Conservation (phyloP, 2,329 filamentous ascomycete genomes). For the Diaporthe sp. region DNA sequence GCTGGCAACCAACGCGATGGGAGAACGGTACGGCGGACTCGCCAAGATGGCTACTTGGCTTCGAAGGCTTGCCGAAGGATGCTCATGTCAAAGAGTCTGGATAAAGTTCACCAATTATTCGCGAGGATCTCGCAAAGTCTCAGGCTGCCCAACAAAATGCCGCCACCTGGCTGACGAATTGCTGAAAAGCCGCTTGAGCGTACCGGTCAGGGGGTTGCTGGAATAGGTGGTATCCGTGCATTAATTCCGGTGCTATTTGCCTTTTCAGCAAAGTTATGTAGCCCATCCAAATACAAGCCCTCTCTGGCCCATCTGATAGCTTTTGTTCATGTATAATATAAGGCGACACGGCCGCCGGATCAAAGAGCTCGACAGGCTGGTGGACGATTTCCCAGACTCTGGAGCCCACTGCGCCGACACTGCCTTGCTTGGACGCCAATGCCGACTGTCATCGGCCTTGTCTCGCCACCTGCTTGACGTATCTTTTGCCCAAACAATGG, state of each 20-base stretch:
- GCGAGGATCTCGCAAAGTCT: neutral
- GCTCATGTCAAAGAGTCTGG: neutral
- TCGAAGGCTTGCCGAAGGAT: neutral
- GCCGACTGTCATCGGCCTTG: neutral
- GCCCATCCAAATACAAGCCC: slow-evolving; percentile 4
- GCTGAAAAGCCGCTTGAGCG: neutral
- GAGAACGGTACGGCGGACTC: neutral
- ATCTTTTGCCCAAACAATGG: slow-evolving; percentile 50
- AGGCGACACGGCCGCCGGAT: too few relatives aligned
- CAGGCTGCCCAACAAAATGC: too few relatives aligned
- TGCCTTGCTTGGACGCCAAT: neutral
- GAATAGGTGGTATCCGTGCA: neutral
- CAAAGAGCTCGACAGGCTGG: neutral
- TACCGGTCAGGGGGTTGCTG: neutral
- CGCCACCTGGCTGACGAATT: neutral
- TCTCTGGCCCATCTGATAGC: neutral
- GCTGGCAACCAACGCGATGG: neutral
- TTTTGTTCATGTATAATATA: neutral
- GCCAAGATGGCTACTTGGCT: neutral
- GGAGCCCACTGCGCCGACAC: neutral
- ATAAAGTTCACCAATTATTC: neutral
- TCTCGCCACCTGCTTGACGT: neutral
- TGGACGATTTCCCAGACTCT: neutral
- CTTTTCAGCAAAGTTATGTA: neutral
- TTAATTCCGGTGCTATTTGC: neutral